phyloP scores from a whole-genome alignment of 768 basidiomycete genomes.

The Mrakia blollopis region DNA sequence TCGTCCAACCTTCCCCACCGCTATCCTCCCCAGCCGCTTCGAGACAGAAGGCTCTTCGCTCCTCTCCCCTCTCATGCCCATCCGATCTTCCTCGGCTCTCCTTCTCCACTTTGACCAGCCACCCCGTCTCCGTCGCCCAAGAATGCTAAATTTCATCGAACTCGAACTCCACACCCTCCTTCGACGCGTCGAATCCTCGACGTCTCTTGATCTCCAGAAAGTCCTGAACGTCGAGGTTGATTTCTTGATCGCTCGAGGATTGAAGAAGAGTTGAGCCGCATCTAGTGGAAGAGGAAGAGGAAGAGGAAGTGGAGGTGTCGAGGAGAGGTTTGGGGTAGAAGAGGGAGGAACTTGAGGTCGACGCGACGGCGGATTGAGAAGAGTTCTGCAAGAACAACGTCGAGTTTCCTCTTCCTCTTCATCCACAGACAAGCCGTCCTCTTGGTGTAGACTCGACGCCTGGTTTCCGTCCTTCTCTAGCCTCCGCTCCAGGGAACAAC shows the following conservation, averaged over 20 bases:
- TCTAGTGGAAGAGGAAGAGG: neutral
- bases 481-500: neutral
- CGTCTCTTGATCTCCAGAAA: neutral
- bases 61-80: neutral
- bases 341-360: no score
- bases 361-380: no score
- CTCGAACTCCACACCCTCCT: no score
- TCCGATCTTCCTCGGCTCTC: neutral
- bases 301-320: neutral
- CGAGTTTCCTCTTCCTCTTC: no score
- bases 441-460: neutral
- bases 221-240: neutral
- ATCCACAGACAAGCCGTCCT: neutral
- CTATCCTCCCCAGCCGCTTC: no score
- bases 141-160: neutral
- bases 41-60: no score
- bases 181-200: neutral
- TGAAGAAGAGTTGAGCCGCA: neutral
- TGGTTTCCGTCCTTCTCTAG: neutral
- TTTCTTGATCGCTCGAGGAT: neutral
- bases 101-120: neutral
- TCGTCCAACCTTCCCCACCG: no score
- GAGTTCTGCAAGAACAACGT: no score
- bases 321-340: no score
- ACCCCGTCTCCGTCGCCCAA: neutral